A percentile compares a stretch with the other conserved stretches of the same genome.
Evolutionary conservation across 257 asterid genomes (phyloP).

Genomic region (Nicotiana undulata): DNA sequence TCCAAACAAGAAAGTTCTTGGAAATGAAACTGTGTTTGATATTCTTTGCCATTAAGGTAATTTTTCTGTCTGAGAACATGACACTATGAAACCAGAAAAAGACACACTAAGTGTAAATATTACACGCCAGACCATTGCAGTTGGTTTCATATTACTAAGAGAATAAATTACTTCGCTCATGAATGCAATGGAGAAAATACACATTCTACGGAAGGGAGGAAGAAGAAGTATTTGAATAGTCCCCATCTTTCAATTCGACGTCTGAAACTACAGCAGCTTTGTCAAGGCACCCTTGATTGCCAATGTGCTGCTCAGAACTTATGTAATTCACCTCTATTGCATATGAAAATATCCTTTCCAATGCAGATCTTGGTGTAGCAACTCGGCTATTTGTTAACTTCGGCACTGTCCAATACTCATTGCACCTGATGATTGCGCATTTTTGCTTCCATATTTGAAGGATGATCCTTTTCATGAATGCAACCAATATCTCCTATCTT

Average conservation of each 20-base stretch:
- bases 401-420: no score
- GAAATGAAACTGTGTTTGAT: conserved; percentile 19
- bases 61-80: conserved; percentile 10
- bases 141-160: neutral
- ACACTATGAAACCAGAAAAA: conserved; percentile 2
- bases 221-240: conserved; percentile 35
- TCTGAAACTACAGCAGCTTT: conserved; percentile 64
- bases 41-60: conserved; percentile 6
- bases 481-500: conserved; percentile 88
- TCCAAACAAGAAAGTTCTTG: conserved; percentile 39
- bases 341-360: no score
- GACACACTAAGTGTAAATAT: neutral
- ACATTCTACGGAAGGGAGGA: no score
- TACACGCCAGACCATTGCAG: neutral
- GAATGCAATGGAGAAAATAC: no score
- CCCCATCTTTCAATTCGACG: conserved; percentile 37
- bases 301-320: no score
- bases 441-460: no score
- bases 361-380: no score
- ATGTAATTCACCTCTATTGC: no score
- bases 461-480: no score
- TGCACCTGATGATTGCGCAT: no score
- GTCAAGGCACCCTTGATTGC: conserved; percentile 96
- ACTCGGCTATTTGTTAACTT: no score
- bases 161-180: neutral